Conservation (phyloP, 2,329 filamentous ascomycete genomes). For the Botrytis byssoidea region DNA sequence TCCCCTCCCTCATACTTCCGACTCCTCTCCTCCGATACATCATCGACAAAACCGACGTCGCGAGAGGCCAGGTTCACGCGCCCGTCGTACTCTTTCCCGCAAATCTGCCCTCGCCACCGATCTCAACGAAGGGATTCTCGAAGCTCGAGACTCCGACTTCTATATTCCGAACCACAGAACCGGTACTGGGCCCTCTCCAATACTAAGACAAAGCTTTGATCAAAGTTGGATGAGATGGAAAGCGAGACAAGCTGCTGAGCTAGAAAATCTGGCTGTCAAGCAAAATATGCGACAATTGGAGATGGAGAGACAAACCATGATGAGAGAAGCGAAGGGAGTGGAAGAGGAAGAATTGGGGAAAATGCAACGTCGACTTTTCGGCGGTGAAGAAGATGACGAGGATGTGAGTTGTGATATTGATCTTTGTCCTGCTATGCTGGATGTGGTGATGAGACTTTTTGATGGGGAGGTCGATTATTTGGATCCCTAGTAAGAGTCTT, state of each 20-base stretch:
- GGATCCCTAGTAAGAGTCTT: constrained; percentile 33
- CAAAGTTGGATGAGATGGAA: constrained; percentile 38
- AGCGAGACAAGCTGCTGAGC: constrained; percentile 32
- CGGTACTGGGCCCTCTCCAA: constrained; percentile 30
- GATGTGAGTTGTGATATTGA: constrained; percentile 34
- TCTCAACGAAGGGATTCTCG: constrained; percentile 31
- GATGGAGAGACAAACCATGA: constrained; percentile 6
- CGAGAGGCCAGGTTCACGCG: constrained; percentile 37
- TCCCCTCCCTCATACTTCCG: background rate
- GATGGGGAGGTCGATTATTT: constrained; percentile 38
- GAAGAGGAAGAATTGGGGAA: constrained; percentile 32
- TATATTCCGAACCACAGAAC: constrained; percentile 26
- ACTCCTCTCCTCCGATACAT: constrained; percentile 22
- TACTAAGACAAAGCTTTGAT: constrained; percentile 37
- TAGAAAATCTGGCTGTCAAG: background rate
- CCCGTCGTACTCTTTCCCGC: constrained; percentile 34
- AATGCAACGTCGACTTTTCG: constrained; percentile 34
- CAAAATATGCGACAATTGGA: constrained; percentile 4
- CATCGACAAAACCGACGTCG: constrained; percentile 37
- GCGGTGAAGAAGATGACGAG: constrained; percentile 35
- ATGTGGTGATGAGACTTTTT: constrained; percentile 37
- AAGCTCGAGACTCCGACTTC: constrained; percentile 32
- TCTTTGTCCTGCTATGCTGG: constrained; percentile 38
- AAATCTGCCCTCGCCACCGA: constrained; percentile 32
- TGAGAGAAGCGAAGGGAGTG: constrained; percentile 26